These are phyloP conservation scores for Ilex aquifolium DNA, from an alignment of 257 asterid species.

Conservation along the genomic window DNA sequence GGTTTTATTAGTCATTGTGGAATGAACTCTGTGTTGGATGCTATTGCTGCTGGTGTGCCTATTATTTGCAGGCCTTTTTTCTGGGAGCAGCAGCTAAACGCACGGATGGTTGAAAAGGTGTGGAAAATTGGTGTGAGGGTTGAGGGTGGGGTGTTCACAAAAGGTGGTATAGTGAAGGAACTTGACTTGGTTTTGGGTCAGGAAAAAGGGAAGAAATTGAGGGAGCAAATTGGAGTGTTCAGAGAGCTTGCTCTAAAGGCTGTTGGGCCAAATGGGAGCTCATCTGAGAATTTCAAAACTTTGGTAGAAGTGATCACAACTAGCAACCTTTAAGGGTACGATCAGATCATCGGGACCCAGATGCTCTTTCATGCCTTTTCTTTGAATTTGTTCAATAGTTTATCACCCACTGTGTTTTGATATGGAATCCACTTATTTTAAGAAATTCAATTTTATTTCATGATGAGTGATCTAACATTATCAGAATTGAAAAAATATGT, in stretches of 20 bases:
- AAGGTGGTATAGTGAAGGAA: slow-evolving; percentile 13
- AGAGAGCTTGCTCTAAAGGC: slow-evolving; percentile 31
- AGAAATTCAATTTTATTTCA: no score
- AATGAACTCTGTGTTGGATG: slow-evolving; percentile 50
- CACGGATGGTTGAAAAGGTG: slow-evolving; percentile 40
- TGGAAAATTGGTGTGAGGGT: slow-evolving; percentile 51
- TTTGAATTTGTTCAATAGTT: no score
- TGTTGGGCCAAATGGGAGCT: slow-evolving; percentile 41
- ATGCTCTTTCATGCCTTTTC: no score
- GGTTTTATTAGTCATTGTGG: slow-evolving; percentile 51
- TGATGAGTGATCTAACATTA: no score
- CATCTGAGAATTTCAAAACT: slow-evolving; percentile 28
- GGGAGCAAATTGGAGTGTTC: slow-evolving; percentile 22
- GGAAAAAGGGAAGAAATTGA: slow-evolving; percentile 26
- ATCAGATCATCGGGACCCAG: no score
- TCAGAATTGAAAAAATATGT: no score
- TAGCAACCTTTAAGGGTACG: no score
- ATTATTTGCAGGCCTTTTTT: slow-evolving; percentile 51
- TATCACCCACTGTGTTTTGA: no score
- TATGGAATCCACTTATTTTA: no score
- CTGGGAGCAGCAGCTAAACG: slow-evolving; percentile 50
- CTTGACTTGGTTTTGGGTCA: slow-evolving; percentile 28
- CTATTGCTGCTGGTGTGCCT: slow-evolving; percentile 47
- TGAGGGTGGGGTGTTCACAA: slow-evolving; percentile 38
- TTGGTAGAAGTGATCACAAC: slow-evolving; percentile 22